Evolutionary conservation across 805 yeast species (phyloP).

Genomic region (Myxozyma geophila): DNA sequence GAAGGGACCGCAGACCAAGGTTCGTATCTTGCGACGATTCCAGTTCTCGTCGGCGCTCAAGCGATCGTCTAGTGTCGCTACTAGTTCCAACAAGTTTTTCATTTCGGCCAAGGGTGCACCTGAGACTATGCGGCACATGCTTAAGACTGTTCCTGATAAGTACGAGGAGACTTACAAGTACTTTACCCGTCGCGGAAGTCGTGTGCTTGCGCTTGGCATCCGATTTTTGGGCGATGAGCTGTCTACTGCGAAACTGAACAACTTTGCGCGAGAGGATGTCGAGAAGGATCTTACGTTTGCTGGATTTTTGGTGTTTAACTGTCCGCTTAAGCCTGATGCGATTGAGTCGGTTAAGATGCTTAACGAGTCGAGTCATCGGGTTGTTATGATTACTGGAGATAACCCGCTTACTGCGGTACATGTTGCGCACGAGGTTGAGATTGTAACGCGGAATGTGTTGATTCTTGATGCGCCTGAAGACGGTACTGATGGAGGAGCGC

Average conservation of each 20-base stretch:
- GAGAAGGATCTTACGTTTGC: conserved; percentile 79
- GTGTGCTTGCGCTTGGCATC: conserved; percentile 94
- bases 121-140: conserved; percentile 84
- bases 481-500: conserved; percentile 55
- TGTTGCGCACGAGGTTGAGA: conserved; percentile 91
- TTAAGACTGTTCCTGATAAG: conserved; percentile 67
- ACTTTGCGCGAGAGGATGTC: conserved; percentile 72
- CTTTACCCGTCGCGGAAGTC: conserved; percentile 92
- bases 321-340: conserved; percentile 95
- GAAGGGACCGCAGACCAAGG: conserved; percentile 45
- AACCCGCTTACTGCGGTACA: conserved; percentile 98
- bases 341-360: conserved; percentile 87
- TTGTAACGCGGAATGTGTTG: conserved; percentile 79
- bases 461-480: conserved; percentile 85
- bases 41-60: conserved; percentile 95
- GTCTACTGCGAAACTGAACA: conserved; percentile 56
- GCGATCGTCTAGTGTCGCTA: conserved; percentile 75
- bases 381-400: conserved; percentile 98
- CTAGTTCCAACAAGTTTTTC: conserved; percentile 54
- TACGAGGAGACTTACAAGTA: conserved; percentile 87
- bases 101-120: conserved; percentile 98
- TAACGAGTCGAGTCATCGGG: conserved; percentile 93
- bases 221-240: conserved; percentile 62
- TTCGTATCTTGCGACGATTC: conserved; percentile 86
- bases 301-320: conserved; percentile 94